Conservation (phyloP, 805 yeast species). For the Helenozyma baotianmanensis region DNA sequence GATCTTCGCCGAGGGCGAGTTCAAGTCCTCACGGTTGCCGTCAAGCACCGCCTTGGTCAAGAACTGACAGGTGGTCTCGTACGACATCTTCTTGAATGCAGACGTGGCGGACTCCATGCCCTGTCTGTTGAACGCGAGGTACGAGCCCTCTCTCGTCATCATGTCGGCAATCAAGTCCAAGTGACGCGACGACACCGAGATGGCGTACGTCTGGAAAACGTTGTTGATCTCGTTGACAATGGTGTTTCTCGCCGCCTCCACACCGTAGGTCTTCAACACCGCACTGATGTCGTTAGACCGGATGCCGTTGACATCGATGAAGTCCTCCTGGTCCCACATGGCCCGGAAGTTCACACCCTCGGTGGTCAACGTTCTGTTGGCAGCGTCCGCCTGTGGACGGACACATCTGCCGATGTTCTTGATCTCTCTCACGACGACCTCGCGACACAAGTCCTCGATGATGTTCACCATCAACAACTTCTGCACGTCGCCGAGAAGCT, state of each 20-base stretch:
- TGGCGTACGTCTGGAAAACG: slow-evolving; percentile 95
- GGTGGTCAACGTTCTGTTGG: slow-evolving; percentile 70
- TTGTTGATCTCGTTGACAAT: slow-evolving; percentile 93
- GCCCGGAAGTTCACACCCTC: slow-evolving; percentile 98
- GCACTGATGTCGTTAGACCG: slow-evolving; percentile 91
- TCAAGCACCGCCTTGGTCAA: slow-evolving; percentile 93
- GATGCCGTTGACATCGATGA: slow-evolving; percentile 84
- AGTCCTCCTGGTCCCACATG: slow-evolving; percentile 97
- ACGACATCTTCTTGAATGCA: slow-evolving; percentile 97
- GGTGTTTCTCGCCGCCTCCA: slow-evolving; percentile 97
- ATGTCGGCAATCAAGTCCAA: slow-evolving; percentile 95
- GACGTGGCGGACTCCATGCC: slow-evolving; percentile 96
- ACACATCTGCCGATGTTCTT: slow-evolving; percentile 90
- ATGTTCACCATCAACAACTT: slow-evolving; percentile 96
- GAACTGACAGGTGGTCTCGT: slow-evolving; percentile 97
- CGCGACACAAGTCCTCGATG: slow-evolving; percentile 85
- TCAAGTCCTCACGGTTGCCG: slow-evolving; percentile 81
- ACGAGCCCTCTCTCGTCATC: slow-evolving; percentile 99
- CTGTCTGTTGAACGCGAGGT: slow-evolving; percentile 94
- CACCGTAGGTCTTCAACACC: slow-evolving; percentile 89
- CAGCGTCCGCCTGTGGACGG: slow-evolving; percentile 65
- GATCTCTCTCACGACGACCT: slow-evolving; percentile 88
- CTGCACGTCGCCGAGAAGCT: slow-evolving; percentile 79
- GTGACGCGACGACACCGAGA: slow-evolving; percentile 87
- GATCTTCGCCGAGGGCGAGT: slow-evolving; percentile 88